Evolutionary conservation across 2,329 filamentous ascomycete species (phyloP), one percentile per base, ranked within the genome.

Genomic region (Daldinia sp.): DNA sequence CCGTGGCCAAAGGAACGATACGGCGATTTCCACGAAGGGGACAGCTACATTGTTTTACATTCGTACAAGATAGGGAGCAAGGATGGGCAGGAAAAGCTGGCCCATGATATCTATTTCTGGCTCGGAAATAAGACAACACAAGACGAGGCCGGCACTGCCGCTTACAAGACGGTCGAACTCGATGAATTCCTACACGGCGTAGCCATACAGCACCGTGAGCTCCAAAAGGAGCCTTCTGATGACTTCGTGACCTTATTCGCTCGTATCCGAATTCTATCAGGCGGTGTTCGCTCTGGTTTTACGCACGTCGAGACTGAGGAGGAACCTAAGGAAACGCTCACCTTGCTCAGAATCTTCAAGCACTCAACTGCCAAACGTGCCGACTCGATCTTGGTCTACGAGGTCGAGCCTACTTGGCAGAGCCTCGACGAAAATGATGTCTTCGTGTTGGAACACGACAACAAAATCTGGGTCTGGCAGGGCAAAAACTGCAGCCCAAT

Each of bases 401-500:
- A 90, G 73, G 88, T 90, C 1, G 81, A 85, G 64, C 86, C 87
- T 2, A 82, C 78, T 0, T 88, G 85, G 83, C 70, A 78, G 68
- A 89, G 85, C 69, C 80, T 90, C 29, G 87, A 90, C 68, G 87
- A 90, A 60, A 78, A 78, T 53, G 88, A 91, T 70, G 88, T 90
- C 2, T 90, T 90, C 67, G 79, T 90, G 11, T 75, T 90, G 41
- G 88, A 90, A 68, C 81, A 80, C 53, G 83, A 83, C 21, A 79
- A 84, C 50, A 89, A 90, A 77, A 87, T 90, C 67, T 90, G 85
- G 81, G 85, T 90, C 3, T 91, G 88, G 88, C 88, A 90, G 77
- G 88, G 88, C 51, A 82, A 81, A 69, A 81, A 80, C 39, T 88
- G 86, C 72, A 87, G 84, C 47, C 88, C 87, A 0, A 89, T 90